A percentile compares a stretch with the other conserved stretches of the same genome.
Conservation (phyloP, 1,284 basidiomycete genomes). For the Sphagnurus paluster region DNA sequence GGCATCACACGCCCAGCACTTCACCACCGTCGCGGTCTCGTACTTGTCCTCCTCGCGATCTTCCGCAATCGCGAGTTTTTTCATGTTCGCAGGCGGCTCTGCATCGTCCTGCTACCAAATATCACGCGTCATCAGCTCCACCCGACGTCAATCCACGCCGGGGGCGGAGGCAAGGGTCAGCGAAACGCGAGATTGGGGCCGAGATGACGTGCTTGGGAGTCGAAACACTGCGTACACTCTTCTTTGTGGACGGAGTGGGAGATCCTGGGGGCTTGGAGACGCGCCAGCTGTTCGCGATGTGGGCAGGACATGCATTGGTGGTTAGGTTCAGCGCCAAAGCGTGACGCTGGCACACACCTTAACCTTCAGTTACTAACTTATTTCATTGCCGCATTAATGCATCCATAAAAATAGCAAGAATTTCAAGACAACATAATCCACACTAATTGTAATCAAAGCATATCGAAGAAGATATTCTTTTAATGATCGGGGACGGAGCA, state of each 20-base stretch:
- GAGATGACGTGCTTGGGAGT: slow-evolving; percentile 74
- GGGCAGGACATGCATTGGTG: slow-evolving; percentile 27
- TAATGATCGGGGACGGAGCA: too few species aligned
- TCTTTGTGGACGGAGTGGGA: slow-evolving; percentile 72
- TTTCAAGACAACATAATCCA: too few species aligned
- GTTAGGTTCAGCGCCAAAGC: too few species aligned
- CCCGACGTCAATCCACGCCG: slow-evolving; percentile 43
- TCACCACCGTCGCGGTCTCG: slow-evolving; percentile 65
- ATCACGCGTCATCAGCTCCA: neutral
- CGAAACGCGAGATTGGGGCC: slow-evolving; percentile 70
- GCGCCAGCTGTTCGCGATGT: slow-evolving; percentile 33
- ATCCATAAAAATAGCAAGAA: too few species aligned
- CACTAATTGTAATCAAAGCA: too few species aligned
- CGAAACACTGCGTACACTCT: slow-evolving; percentile 96
- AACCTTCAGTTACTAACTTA: too few species aligned
- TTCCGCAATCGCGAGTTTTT: slow-evolving; percentile 85
- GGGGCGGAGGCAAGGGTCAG: slow-evolving; percentile 72
- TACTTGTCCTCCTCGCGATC: slow-evolving; percentile 90
- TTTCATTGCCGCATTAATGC: too few species aligned
- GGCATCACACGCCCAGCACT: slow-evolving; percentile 77
- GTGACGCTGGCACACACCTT: too few species aligned
- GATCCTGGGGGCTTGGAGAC: slow-evolving; percentile 38
- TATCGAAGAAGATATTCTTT: too few species aligned
- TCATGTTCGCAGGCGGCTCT: slow-evolving; percentile 85
- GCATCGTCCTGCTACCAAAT: slow-evolving; percentile 50